Conservation (phyloP, 2,329 filamentous ascomycete genomes). For the Fusarium nelsonii region DNA sequence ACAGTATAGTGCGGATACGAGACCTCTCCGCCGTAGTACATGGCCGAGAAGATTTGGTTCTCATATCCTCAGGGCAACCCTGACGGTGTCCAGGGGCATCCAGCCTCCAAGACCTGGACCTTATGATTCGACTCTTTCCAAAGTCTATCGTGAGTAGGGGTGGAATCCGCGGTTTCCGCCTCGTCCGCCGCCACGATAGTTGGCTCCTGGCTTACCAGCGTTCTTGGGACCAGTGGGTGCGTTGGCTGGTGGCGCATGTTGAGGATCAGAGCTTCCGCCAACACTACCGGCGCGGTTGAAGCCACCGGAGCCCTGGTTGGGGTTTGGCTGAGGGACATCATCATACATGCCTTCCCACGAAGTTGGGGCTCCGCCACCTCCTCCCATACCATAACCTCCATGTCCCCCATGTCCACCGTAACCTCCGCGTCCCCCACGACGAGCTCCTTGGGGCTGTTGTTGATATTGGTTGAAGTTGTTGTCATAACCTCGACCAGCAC, state of each 20-base stretch:
- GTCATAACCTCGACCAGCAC: conserved; percentile 50
- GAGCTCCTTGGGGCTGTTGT: conserved; percentile 58
- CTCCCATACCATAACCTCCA: conserved; percentile 53
- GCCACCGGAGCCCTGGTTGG: conserved; percentile 59
- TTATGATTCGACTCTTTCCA: conserved; percentile 6
- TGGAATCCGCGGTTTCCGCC: conserved; percentile 82
- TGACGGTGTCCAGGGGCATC: conserved; percentile 1
- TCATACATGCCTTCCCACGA: conserved; percentile 99
- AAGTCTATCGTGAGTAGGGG: conserved; percentile 69
- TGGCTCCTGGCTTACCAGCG: conserved; percentile 88
- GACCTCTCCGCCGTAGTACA: conserved; percentile 22
- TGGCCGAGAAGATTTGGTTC: background rate
- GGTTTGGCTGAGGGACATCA: conserved; percentile 86
- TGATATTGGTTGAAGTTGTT: conserved; percentile 55
- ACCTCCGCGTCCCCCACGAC: conserved; percentile 50
- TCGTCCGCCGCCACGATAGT: conserved; percentile 90
- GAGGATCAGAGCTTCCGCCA: conserved; percentile 57
- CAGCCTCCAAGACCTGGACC: conserved; percentile 5
- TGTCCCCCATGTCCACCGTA: conserved; percentile 47
- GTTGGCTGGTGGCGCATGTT: conserved; percentile 65
- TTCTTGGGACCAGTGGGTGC: conserved; percentile 97
- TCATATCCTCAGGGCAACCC: conserved; percentile 16
- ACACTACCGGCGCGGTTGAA: conserved; percentile 58
- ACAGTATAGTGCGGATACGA: conserved; percentile 13
- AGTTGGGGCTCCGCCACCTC: conserved; percentile 73